Conservation (phyloP, 805 yeast genomes). For the Pichia nakasei region DNA sequence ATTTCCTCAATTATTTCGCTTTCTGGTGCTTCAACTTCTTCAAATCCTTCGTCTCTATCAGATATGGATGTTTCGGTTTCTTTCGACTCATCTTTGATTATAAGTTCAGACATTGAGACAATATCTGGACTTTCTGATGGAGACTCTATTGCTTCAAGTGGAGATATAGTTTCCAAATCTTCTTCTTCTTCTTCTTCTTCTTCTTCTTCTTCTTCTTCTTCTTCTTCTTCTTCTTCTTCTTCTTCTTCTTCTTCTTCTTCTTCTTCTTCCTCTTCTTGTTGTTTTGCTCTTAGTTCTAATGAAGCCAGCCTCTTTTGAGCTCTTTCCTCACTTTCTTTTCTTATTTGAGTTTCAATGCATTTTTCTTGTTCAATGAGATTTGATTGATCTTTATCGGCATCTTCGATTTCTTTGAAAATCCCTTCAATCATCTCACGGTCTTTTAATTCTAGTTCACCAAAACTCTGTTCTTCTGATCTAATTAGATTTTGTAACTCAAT, state of each 20-base stretch:
- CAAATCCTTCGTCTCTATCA: too few species aligned
- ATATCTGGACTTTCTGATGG: too few species aligned
- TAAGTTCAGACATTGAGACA: too few species aligned
- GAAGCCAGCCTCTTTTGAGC: too few species aligned
- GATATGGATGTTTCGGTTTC: background rate
- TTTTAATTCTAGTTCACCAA: background rate
- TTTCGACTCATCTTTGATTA: background rate
- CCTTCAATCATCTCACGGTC: background rate
- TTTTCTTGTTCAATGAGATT: background rate
- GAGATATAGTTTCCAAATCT: too few species aligned
- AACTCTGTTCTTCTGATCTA: background rate
- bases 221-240: background rate
- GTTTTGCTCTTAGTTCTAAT: too few species aligned
- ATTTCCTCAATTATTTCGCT: too few species aligned
- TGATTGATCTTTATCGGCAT: background rate
- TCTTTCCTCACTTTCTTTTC: too few species aligned
- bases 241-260: background rate
- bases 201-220: too few species aligned
- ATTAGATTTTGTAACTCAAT: conserved; percentile 1
- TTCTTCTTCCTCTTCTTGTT: background rate
- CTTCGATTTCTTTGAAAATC: conserved; percentile 1
- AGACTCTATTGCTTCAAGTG: too few species aligned
- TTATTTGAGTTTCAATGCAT: background rate
- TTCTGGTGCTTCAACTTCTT: too few species aligned
- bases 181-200: too few species aligned